Evolutionary conservation across 2,329 filamentous ascomycete genomes (phyloP), one percentile per base, ranked within the genome.

Genomic region (Daldinia eschscholtzii): DNA sequence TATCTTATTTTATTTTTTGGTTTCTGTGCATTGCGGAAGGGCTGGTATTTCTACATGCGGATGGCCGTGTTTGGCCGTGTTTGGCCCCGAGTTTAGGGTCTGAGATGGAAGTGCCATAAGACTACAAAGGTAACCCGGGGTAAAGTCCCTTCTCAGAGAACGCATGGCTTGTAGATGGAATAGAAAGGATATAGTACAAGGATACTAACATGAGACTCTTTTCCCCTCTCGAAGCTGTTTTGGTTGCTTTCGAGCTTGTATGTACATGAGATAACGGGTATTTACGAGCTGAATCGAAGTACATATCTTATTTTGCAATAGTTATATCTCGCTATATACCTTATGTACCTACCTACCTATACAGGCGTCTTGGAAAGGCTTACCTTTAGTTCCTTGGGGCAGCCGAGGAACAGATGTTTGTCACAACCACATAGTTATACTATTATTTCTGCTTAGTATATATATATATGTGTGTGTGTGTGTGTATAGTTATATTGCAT

Each of bases 251-350:
- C 33, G 6, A 37, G 39, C 37, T 42, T 42, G 61, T 44, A 35
- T 68, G 66, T 67, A 68, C 68, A 67, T 67, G 52, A 67, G 57
- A 53, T 18, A 52, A 39, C 33, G 59, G 61, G 61, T 68, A 68
- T 67, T 67, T 67, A 70, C 58, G 58, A 65, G 35, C 20, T 55
- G 33, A 44, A 65, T 63, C 50, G 39, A 58, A 60, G 56, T 50
- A 65, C 48, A 68, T 68, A 61, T 41, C 39, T 41, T 37, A 42
- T 57, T 10, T 41, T 26, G 35, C 23, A 20, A 28, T 30, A n/a
- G n/a, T n/a, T n/a, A 20, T 20, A 18, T 1, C 9, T 30, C 9
- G n/a, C 26, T 30, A 13, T 15, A 48, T 48, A 28, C 23, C 10
- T 35, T 9, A 35, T 6, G n/a, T n/a, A n/a, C n/a, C n/a, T n/a